A percentile compares a stretch with the other conserved stretches of the same genome.
phyloP scores from a whole-genome alignment of 768 basidiomycete genomes.

The Lyophyllum shimeji region DNA sequence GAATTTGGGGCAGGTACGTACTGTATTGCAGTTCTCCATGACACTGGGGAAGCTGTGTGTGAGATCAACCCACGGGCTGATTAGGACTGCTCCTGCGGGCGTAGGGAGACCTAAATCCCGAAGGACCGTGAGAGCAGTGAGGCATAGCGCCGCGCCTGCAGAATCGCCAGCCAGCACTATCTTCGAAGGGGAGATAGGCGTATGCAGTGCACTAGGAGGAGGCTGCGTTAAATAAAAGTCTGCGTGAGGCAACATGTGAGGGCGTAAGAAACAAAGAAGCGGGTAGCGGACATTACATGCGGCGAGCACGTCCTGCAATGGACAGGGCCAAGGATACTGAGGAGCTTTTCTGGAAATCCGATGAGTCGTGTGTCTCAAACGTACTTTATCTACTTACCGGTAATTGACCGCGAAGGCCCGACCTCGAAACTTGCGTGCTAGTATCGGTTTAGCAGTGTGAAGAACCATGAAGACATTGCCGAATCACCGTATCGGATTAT shows the following conservation, averaged over 20 bases:
- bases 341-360: slow-evolving; percentile 61
- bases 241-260: slow-evolving; percentile 17
- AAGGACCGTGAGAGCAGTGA: slow-evolving; percentile 60
- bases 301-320: slow-evolving; percentile 74
- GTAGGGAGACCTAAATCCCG: slow-evolving; percentile 69
- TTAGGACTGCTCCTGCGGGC: slow-evolving; percentile 76
- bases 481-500: slow-evolving; percentile 51
- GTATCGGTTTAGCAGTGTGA: slow-evolving; percentile 13
- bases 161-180: slow-evolving; percentile 81
- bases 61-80: slow-evolving; percentile 85
- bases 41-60: slow-evolving; percentile 83
- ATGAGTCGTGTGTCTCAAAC: neutral
- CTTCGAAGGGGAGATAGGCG: slow-evolving; percentile 60
- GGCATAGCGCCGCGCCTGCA: slow-evolving; percentile 68
- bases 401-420: slow-evolving; percentile 66
- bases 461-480: neutral
- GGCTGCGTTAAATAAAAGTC: slow-evolving; percentile 77
- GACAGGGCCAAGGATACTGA: slow-evolving; percentile 83
- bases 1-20: slow-evolving; percentile 22
- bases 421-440: slow-evolving; percentile 71
- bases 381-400: slow-evolving; percentile 22
- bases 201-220: slow-evolving; percentile 62
- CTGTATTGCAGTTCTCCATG: slow-evolving; percentile 63
- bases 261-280: neutral
- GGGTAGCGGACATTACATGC: slow-evolving; percentile 57